Conservation (phyloP, 2,329 filamentous ascomycete genomes). For the Aspergillus latus region DNA sequence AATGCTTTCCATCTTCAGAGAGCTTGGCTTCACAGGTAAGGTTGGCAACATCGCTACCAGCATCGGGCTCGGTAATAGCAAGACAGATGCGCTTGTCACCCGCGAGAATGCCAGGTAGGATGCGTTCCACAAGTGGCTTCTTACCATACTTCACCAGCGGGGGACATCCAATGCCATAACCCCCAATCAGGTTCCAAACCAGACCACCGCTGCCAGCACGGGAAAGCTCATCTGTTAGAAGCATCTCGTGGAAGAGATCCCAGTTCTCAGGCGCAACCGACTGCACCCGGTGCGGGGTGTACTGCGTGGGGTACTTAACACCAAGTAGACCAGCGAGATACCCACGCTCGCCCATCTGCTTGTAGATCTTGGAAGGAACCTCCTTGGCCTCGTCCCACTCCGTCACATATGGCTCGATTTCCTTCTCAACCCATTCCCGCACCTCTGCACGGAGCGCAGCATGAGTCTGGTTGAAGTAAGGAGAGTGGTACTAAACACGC, state of each 20-base stretch:
- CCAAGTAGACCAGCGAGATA: conserved; percentile 88
- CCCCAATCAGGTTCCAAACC: conserved; percentile 94
- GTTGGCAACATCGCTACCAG: conserved; percentile 92
- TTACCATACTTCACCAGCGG: conserved; percentile 90
- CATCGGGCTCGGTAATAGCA: conserved; percentile 95
- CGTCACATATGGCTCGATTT: conserved; percentile 85
- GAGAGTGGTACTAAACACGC: conserved; percentile 74
- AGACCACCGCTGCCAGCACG: conserved; percentile 86
- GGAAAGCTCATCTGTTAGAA: conserved; percentile 91
- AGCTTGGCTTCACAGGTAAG: conserved; percentile 94
- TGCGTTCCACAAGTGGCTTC: conserved; percentile 78
- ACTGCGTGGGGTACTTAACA: conserved; percentile 71
- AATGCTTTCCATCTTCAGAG: conserved; percentile 93
- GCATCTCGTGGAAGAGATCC: conserved; percentile 98
- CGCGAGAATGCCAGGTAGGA: conserved; percentile 80
- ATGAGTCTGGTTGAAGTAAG: conserved; percentile 94
- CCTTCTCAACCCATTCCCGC: conserved; percentile 84
- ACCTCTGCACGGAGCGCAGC: conserved; percentile 87
- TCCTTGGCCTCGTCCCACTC: conserved; percentile 97
- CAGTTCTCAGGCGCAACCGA: conserved; percentile 83
- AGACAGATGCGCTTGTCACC: conserved; percentile 98
- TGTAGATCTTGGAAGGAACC: conserved; percentile 87
- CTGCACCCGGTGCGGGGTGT: conserved; percentile 69
- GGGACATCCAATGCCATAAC: conserved; percentile 93
- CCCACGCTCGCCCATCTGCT: conserved; percentile 88